Evolutionary conservation across 805 yeast species (phyloP).

Genomic region (Kodamaea kaohsiungensis): DNA sequence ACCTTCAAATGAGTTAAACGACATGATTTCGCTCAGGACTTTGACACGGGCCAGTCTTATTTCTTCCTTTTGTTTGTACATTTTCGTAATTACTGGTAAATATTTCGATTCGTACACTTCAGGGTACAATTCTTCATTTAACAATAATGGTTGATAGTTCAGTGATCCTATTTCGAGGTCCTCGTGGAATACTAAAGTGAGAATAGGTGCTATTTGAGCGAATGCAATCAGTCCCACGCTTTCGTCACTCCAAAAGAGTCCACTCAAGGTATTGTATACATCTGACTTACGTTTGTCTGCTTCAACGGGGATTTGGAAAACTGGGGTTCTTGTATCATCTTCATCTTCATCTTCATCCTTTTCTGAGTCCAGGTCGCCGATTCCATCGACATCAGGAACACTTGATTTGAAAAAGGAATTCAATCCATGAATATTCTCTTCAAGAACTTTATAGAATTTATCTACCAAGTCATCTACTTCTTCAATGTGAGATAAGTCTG

Average conservation of each 20-base stretch:
- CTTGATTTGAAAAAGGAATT: conserved; percentile 1
- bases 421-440: conserved; percentile 3
- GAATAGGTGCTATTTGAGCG: conserved; percentile 25
- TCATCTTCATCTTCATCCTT: conserved; percentile 13
- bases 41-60: conserved; percentile 18
- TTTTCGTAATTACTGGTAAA: conserved; percentile 20
- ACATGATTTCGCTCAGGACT: conserved; percentile 29
- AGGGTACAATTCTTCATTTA: conserved; percentile 35
- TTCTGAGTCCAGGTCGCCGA: background rate
- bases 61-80: conserved; percentile 18
- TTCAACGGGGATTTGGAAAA: conserved; percentile 34
- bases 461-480: conserved; percentile 19
- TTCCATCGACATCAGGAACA: conserved; percentile 1
- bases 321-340: background rate
- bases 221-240: background rate
- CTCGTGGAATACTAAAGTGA: conserved; percentile 30
- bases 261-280: conserved; percentile 35
- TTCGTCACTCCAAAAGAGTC: conserved; percentile 14
- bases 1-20: conserved; percentile 40
- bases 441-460: conserved; percentile 12
- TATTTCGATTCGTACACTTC: conserved; percentile 31
- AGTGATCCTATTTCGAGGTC: conserved; percentile 23
- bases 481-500: conserved; percentile 17
- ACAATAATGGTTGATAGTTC: conserved; percentile 20
- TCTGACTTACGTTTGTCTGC: conserved; percentile 27